Base-by-base conservation (phyloP, 495 filamentous ascomycete genomes). In the Articulospora tetracladia region DNA sequence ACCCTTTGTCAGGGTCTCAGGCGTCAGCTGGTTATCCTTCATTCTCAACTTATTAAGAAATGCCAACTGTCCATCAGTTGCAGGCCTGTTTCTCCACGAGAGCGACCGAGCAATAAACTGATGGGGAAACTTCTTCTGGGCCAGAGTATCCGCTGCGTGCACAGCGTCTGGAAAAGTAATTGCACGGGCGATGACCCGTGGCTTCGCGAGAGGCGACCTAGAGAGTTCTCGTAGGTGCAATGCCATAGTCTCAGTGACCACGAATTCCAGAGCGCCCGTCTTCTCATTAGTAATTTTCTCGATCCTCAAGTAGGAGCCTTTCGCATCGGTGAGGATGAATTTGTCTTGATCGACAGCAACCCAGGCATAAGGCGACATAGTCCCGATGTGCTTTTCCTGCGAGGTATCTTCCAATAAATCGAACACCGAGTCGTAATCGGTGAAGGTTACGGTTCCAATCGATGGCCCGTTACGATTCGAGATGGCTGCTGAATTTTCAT, bases 371-470 rank as follows among this genome's bases (percentile, higher is more conserved):
- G 66, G 76, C 66, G 91, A 96, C 22, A 95, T 74, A 17, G 77
- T 76, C 41, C 92, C 83, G 61, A 99, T 91, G 63, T 95, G 86
- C 27, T 75, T 77, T 58, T 97, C 92, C 34, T 80, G 81, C 11
- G 83, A 84, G 6, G 86, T 84, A 70, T 98, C 94, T n/a, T 83
- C 79, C 17, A 99, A 84, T 27, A 99, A 79, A 67, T 97, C 93
- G 65, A 87, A 85, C 22, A 99, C 83, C 1, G 86, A 91, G 58
- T 92, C 90, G 64, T 98, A 99, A 61, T 94, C 89, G 17, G 88
- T 93, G 63, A 97, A 96, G 0, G 79, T 82, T 24, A 94, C 71
- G 3, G 67, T 76, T 22, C 70, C 67, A 3, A 41, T 51, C 2
- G 47, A 24, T 34, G 53, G 19, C 13, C 49, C 25, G 30, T 34